Percentiles rank a stretch among this genome's conserved stretches.
Conservation (phyloP, 495 filamentous ascomycete genomes). For the Xylaria grammica region DNA sequence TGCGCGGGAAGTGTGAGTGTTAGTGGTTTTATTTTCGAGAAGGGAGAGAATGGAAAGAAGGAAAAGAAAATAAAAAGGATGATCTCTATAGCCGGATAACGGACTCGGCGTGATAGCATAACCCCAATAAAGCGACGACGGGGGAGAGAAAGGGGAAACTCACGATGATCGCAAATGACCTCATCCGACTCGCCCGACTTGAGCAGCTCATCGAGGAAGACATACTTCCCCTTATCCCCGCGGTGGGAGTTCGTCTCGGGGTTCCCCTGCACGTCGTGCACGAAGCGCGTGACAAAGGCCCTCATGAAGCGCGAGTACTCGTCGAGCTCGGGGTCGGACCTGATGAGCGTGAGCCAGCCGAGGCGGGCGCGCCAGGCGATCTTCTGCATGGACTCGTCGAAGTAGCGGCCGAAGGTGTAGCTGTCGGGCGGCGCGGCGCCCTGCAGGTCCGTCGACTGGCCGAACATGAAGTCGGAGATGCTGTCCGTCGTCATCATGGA, state of each 20-base stretch:
- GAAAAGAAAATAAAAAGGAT: not conserved
- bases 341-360: slow-evolving; percentile 57
- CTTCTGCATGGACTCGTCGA: slow-evolving; percentile 44
- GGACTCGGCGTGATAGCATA: too few species aligned
- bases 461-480: slow-evolving; percentile 70
- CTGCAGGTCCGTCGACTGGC: slow-evolving; percentile 45
- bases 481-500: slow-evolving; percentile 68
- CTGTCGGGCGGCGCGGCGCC: slow-evolving; percentile 38
- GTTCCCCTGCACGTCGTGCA: slow-evolving; percentile 41
- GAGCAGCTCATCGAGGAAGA: slow-evolving; percentile 58
- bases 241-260: slow-evolving; percentile 20
- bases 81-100: too few species aligned
- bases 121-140: not conserved
- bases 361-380: slow-evolving; percentile 54
- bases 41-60: not conserved
- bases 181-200: slow-evolving; percentile 41
- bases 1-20: not conserved
- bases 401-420: slow-evolving; percentile 43
- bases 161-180: slow-evolving; percentile 45
- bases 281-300: slow-evolving; percentile 46
- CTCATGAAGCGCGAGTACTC: slow-evolving; percentile 48
- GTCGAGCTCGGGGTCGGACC: slow-evolving; percentile 55
- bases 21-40: not conserved
- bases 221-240: slow-evolving; percentile 43
- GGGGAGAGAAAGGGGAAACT: not conserved